Conservation (phyloP, 306 rosid species). For the Betula pendula region DNA sequence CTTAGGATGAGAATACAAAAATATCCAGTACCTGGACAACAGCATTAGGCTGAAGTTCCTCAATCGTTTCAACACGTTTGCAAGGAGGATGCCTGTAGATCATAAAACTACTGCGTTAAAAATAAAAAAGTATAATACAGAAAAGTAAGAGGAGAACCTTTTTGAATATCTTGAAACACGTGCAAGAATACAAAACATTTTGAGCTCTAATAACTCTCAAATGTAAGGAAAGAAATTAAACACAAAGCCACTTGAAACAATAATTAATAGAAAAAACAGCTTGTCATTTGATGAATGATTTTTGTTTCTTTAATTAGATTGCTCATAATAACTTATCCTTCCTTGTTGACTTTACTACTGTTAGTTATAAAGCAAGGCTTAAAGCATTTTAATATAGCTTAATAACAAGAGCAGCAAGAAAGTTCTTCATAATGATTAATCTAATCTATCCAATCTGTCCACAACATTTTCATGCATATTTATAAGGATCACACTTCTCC, state of each 20-base stretch:
- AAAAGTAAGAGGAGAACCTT: conserved; percentile 1
- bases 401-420: not conserved
- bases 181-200: not conserved
- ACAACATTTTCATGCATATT: not conserved
- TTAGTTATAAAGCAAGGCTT: not conserved
- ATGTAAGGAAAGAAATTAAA: not conserved
- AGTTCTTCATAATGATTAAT: not conserved
- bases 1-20: not conserved
- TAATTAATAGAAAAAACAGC: not conserved
- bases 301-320: too few species aligned
- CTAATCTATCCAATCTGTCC: not conserved
- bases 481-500: not conserved
- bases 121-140: not conserved
- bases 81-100: conserved; percentile 43
- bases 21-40: conserved; percentile 56
- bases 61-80: conserved; percentile 52
- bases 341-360: too few species aligned
- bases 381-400: not conserved
- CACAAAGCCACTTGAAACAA: not conserved
- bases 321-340: too few species aligned
- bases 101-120: conserved; percentile 12
- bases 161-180: not conserved
- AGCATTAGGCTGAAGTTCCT: conserved; percentile 71
- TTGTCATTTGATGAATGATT: not conserved
- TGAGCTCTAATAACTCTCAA: not conserved